Evolutionary conservation across 345 rosid species (phyloP).

Genomic region (Bruguiera gymnorhiza): DNA sequence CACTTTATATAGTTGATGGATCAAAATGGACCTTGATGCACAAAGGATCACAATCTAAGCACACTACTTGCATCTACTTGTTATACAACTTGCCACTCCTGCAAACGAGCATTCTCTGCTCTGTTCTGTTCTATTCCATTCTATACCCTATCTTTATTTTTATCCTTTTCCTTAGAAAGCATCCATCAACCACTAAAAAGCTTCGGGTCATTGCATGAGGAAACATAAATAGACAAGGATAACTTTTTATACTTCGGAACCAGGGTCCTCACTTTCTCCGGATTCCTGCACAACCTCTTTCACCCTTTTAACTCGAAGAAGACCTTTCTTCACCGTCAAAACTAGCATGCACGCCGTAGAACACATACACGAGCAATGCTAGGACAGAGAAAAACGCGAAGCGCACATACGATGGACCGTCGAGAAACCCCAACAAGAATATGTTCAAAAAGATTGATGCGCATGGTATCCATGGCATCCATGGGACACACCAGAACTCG

Average conservation of each 20-base stretch:
- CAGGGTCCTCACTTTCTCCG: conserved; percentile 30
- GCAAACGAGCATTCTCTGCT: conserved; percentile 7
- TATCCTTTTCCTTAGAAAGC: neutral
- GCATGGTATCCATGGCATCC: conserved; percentile 92
- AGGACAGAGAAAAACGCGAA: conserved; percentile 66
- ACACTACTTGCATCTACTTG: neutral
- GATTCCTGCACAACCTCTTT: conserved; percentile 38
- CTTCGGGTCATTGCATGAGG: neutral
- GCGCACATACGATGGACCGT: conserved; percentile 60
- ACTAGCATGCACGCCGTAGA: conserved; percentile 92
- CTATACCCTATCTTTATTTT: too few species aligned
- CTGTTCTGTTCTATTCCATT: conserved; percentile 9
- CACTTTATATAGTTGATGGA: conserved; percentile 14
- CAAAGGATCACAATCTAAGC: conserved; percentile 10
- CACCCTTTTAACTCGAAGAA: conserved; percentile 37
- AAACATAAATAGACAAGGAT: neutral
- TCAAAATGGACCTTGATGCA: conserved; percentile 8
- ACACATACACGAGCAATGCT: conserved; percentile 58
- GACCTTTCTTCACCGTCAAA: conserved; percentile 66
- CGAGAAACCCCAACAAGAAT: conserved; percentile 72
- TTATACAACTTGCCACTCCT: conserved; percentile 20
- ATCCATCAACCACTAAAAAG: conserved; percentile 20
- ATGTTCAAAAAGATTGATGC: conserved; percentile 76
- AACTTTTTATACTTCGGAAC: conserved; percentile 39
- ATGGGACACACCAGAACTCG: conserved; percentile 83